Base-by-base conservation (phyloP, 1,139 yeast species). In the Lodderomyces beijingensis region DNA sequence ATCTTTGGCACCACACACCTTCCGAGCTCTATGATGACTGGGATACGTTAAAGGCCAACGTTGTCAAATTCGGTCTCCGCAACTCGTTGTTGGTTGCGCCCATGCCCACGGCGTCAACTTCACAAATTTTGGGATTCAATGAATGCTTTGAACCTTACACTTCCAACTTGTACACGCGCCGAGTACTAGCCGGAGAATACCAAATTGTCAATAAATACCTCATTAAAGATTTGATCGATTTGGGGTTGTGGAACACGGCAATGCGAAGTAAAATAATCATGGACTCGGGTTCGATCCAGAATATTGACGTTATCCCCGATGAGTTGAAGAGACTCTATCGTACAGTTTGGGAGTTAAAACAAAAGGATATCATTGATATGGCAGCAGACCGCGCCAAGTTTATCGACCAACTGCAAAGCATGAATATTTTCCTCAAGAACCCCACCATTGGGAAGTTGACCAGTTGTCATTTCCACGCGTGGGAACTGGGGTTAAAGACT, bases 341-440 rank as follows among this genome's bases (percentile, higher is more conserved):
- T 64, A 91, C 98, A 1, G 96, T 88, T 12, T 91, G 98, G 97
- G 98, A 91, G 62, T 75, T 91, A 33, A 79, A 95, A 28, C 98
- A 91, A 57, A 82, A 79, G 63, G 74, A 75, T 11, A 77, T 91
- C 41, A 82, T 91, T 45, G 96, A 89, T 51, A 77, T 91, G 91
- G 95, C 97, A 32, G 95, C 96, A 28, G 97, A 88, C 53, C 76
- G 98, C 51, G 84, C 91, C 29, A 87, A 94, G 18, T 91, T 77
- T 62, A 81, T 91, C 53, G 98, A 91, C 59, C 98, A 91, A 61
- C 85, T 93, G 42, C 97, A 91, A 64, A 79, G 93, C 35, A 68
- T 91, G 73, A 91, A 89, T 59, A 78, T 89, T 47, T 84, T 85
- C 64, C 70, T 89, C 58, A 79, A 75, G 55, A 77, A 80, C 37